A percentile compares a stretch with the other conserved stretches of the same genome.
These are phyloP conservation scores for Trichoderma arundinaceum DNA, from an alignment of 2,329 filamentous ascomycete species.

Conservation along the genomic window DNA sequence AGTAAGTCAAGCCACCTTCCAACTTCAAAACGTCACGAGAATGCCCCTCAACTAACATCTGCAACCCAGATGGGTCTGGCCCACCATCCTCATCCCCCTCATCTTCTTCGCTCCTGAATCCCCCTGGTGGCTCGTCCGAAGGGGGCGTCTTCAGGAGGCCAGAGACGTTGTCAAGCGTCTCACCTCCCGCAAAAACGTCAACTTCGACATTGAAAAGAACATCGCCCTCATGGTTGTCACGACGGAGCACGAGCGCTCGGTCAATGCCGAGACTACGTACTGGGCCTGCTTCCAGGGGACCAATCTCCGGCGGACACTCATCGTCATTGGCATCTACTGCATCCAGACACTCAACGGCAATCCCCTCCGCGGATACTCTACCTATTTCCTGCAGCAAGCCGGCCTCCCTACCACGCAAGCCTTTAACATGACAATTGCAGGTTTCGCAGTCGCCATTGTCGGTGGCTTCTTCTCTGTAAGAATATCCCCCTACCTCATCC, in stretches of 20 bases:
- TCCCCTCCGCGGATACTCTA: constrained; percentile 39
- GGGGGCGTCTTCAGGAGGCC: constrained; percentile 42
- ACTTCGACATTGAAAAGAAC: constrained; percentile 39
- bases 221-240: constrained; percentile 52
- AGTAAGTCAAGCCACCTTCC: constrained; percentile 34
- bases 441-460: constrained; percentile 46
- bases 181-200: constrained; percentile 27
- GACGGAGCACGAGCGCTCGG: constrained; percentile 46
- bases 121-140: constrained; percentile 50
- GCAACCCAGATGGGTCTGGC: constrained; percentile 50
- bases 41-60: neutral
- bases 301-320: constrained; percentile 57
- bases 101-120: constrained; percentile 52
- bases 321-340: constrained; percentile 47
- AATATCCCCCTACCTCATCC: neutral
- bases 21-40: neutral
- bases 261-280: constrained; percentile 47
- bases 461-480: constrained; percentile 48
- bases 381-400: constrained; percentile 43
- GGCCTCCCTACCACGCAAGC: constrained; percentile 38
- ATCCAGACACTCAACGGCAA: constrained; percentile 39
- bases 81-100: constrained; percentile 47
- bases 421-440: constrained; percentile 43
- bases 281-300: constrained; percentile 51
- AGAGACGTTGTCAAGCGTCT: constrained; percentile 41